Evolutionary conservation across 1,139 yeast genomes (phyloP).

Genomic region (Arxiozyma bovina): DNA sequence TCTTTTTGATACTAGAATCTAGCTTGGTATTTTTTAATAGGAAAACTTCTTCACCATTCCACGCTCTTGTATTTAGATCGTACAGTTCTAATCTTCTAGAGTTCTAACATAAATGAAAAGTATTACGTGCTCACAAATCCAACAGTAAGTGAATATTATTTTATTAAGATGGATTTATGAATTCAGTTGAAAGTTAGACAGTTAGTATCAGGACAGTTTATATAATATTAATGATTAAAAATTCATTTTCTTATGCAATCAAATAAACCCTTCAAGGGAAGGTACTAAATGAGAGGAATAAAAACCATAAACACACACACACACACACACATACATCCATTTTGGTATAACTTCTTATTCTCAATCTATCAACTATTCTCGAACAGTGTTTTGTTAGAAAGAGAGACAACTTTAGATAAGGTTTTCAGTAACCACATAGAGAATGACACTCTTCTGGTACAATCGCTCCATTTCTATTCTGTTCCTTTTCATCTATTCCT

Average conservation of each 20-base stretch:
- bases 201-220: neutral
- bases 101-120: slow-evolving; percentile 12
- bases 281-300: neutral
- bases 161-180: too few species aligned
- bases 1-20: slow-evolving; percentile 76
- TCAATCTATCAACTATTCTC: too few species aligned
- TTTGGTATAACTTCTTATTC: neutral
- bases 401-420: too few species aligned
- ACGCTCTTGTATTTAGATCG: slow-evolving; percentile 41
- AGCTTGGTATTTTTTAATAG: slow-evolving; percentile 34
- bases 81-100: slow-evolving; percentile 34
- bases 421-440: too few species aligned
- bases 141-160: too few species aligned
- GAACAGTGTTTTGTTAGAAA: too few species aligned
- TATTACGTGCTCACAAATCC: too few species aligned
- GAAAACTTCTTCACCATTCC: slow-evolving; percentile 41
- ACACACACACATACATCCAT: neutral
- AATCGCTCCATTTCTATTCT: too few species aligned
- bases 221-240: too few species aligned
- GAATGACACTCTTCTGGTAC: too few species aligned
- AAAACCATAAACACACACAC: neutral
- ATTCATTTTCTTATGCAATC: neutral
- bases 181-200: neutral
- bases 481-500: too few species aligned
- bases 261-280: neutral